phyloP scores from a whole-genome alignment of 2,329 filamentous ascomycete species.

The Amylocarpus encephaloides region DNA sequence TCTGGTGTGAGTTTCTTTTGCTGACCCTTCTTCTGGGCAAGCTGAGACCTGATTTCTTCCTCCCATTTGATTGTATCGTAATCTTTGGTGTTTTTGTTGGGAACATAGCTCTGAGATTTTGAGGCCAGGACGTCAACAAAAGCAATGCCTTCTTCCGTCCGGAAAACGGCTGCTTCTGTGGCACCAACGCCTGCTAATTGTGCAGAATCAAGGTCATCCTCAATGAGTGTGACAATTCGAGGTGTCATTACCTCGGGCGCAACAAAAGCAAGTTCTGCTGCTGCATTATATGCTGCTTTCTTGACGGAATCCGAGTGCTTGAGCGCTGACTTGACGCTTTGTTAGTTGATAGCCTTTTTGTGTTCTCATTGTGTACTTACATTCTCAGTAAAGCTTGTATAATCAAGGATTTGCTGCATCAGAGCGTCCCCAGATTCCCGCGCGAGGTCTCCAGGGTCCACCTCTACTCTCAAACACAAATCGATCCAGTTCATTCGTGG shows the following conservation, averaged over 20 bases:
- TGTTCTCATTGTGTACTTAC: constrained; percentile 35
- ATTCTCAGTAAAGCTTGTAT: constrained; percentile 44
- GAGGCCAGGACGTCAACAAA: constrained; percentile 89
- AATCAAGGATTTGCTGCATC: constrained; percentile 57
- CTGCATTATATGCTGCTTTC: constrained; percentile 72
- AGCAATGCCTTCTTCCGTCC: constrained; percentile 78
- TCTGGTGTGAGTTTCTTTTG: constrained; percentile 87
- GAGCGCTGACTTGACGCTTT: constrained; percentile 22
- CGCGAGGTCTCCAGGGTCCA: constrained; percentile 78
- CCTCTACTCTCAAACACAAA: constrained; percentile 67
- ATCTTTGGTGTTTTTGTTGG: constrained; percentile 88
- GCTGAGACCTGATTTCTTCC: constrained; percentile 76
- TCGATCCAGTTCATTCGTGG: constrained; percentile 84
- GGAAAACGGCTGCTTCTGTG: constrained; percentile 86
- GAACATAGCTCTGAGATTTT: constrained; percentile 61
- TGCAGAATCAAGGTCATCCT: constrained; percentile 62
- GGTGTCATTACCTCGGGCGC: constrained; percentile 77
- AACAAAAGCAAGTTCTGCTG: constrained; percentile 88
- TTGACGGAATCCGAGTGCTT: constrained; percentile 42
- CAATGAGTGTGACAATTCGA: constrained; percentile 67
- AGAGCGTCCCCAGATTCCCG: constrained; percentile 56
- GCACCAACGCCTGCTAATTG: constrained; percentile 70
- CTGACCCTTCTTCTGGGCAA: constrained; percentile 89
- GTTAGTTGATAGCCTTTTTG: not conserved
- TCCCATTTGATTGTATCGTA: constrained; percentile 98